Evolutionary conservation across 306 rosid species (phyloP), one percentile per base, ranked within the genome.

Genomic region (Trichosanthes cucumerina): DNA sequence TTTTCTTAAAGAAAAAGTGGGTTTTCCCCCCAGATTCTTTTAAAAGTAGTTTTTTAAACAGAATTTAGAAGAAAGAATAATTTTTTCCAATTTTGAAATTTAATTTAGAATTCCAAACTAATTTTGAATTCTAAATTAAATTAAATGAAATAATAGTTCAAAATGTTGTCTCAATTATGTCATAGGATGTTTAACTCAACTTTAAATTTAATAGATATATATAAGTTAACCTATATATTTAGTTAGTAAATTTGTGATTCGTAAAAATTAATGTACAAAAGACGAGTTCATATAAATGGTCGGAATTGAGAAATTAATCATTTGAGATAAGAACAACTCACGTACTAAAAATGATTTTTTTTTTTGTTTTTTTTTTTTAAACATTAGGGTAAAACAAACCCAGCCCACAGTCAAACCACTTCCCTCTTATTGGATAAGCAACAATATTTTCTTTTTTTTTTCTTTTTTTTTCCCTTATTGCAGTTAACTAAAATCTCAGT

Each of bases 401-500:
- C 14, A 66, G 34, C 16, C 28, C 28, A 19, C 8, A 34, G 73
- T 66, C 73, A 66, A 34, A 36, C 1, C 18, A 4, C 11, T 7
- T 33, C 2, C 23, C 72, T 65, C 16, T 66, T 38, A 19, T 21
- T 69, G 75, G 75, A 7, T 69, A 43, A 41, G 53, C 75, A 69
- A 69, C 44, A 33, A 63, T 63, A 33, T 15, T 63, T 33, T 6
- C 1, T 36, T 21, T 0, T 65, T 10, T 19, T 15, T 36, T 36
- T 38, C 1, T 39, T 66, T 66, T n/a, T n/a, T 65, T 3, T 39
- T 66, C 39, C n/a, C 14, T 31, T 23, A 6, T 41, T 70, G 56
- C 2, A 70, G 76, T 11, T 70, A 69, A 36, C 56, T 7, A 21
- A 68, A 68, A 68, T 68, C 50, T 68, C 75, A n/a, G 75, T 68